Evolutionary conservation across 2,329 filamentous ascomycete genomes (phyloP).

Genomic region (Talaromyces verruculosus): DNA sequence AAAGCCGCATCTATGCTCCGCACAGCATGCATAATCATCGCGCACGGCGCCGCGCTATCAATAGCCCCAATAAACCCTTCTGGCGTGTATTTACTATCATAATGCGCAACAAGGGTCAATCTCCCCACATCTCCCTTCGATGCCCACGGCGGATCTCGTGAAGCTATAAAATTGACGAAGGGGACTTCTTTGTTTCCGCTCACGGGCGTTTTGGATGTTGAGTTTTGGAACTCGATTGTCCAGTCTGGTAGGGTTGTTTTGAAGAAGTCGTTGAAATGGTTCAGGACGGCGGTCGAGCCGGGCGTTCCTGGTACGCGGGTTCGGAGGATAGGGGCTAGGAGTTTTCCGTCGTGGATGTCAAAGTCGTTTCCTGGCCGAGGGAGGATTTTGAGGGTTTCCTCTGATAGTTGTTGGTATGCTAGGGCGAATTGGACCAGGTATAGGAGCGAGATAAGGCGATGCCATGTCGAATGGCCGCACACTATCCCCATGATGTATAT

Average conservation of each 20-base stretch:
- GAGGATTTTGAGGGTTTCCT: constrained; percentile 69
- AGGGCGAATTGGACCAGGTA: constrained; percentile 20
- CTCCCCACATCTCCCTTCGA: constrained; percentile 71
- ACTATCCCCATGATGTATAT: background rate
- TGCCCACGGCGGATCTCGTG: constrained; percentile 83
- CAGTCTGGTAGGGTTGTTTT: constrained; percentile 70
- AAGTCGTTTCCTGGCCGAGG: constrained; percentile 74
- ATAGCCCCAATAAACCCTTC: constrained; percentile 89
- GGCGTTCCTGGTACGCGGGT: constrained; percentile 85
- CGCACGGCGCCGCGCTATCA: constrained; percentile 91
- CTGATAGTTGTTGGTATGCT: constrained; percentile 66
- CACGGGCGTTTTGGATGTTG: constrained; percentile 77
- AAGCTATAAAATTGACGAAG: constrained; percentile 83
- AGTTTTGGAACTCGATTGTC: constrained; percentile 82
- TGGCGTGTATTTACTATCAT: constrained; percentile 79
- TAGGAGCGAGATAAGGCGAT: constrained; percentile 6
- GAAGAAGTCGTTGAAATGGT: constrained; percentile 86
- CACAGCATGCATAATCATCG: constrained; percentile 85
- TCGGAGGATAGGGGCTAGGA: constrained; percentile 83
- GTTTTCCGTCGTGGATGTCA: constrained; percentile 69
- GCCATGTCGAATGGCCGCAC: constrained; percentile 9
- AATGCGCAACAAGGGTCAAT: constrained; percentile 88
- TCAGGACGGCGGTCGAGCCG: constrained; percentile 69
- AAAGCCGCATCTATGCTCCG: constrained; percentile 76
- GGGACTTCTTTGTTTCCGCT: constrained; percentile 70